A percentile compares a stretch with the other conserved stretches of the same genome.
These are phyloP conservation scores for Fusarium drepaniforme DNA, from an alignment of 2,329 filamentous ascomycete genomes.

Conservation along the genomic window DNA sequence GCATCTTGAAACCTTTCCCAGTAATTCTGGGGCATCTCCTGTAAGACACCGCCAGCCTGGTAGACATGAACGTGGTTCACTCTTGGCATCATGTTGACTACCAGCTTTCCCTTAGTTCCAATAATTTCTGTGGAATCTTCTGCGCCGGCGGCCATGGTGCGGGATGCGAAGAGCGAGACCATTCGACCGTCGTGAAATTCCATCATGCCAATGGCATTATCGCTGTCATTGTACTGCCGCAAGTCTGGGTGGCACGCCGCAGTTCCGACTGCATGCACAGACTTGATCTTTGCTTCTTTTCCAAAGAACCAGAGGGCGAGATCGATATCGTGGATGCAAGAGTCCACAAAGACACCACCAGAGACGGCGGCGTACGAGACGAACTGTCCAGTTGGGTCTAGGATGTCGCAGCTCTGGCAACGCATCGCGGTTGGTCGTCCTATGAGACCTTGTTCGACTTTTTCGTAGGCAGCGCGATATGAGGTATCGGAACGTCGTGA, in stretches of 20 bases:
- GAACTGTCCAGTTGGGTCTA: conserved; percentile 43
- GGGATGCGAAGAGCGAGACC: conserved; percentile 71
- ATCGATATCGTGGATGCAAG: conserved; percentile 74
- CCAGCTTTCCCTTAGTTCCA: conserved; percentile 73
- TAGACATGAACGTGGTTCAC: conserved; percentile 67
- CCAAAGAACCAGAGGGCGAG: conserved; percentile 48
- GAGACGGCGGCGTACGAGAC: conserved; percentile 73
- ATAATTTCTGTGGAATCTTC: conserved; percentile 77
- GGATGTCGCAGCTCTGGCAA: background rate
- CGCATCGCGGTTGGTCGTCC: conserved; percentile 62
- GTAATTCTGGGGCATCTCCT: conserved; percentile 72
- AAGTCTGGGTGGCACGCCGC: conserved; percentile 45
- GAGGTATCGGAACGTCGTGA: conserved; percentile 66
- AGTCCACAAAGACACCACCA: conserved; percentile 77
- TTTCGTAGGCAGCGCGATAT: conserved; percentile 69
- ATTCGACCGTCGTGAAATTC: conserved; percentile 75
- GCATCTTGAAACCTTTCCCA: conserved; percentile 73
- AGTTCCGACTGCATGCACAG: conserved; percentile 45
- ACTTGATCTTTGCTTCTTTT: conserved; percentile 42
- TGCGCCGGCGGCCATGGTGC: conserved; percentile 78
- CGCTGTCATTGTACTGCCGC: conserved; percentile 43
- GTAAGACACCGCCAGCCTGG: conserved; percentile 59
- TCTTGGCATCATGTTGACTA: conserved; percentile 67
- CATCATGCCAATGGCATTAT: conserved; percentile 63
- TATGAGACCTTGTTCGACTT: conserved; percentile 65